Base-by-base conservation (phyloP, 2,329 filamentous ascomycete genomes). In the Aspergillus pseudonomiae region DNA sequence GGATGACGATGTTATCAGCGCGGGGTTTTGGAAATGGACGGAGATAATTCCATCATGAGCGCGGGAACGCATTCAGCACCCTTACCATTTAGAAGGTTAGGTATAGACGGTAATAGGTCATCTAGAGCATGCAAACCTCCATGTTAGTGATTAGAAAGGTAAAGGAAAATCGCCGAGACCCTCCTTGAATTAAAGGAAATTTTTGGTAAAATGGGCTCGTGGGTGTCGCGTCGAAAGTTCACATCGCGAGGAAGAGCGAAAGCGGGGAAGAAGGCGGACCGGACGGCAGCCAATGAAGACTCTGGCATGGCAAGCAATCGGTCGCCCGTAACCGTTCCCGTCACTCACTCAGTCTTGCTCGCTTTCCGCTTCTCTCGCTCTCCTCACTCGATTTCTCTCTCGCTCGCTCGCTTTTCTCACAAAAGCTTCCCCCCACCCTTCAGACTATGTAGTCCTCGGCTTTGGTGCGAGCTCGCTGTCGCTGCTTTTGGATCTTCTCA, bases 371-470 rank as follows among this genome's bases (percentile, higher is more conserved):
- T 61, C 66, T 65, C 66, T 60, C 68, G 63, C 62, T 70, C 68
- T 64, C 65, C 65, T 77, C 74, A 19, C 41, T 62, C 65, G 65
- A 65, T 70, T 69, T 66, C 73, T 72, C 67, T 70, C 74, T 65
- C 71, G 69, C 69, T 64, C 68, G 72, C 77, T 71, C 69, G 68
- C 70, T 68, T 66, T 70, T 67, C 69, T 72, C 74, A 71, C 72
- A 68, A 55, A 55, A 55, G 21, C 64, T 63, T n/a, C 39, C 69
- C 65, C 74, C 73, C 71, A 75, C 74, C 71, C 69, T 67, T 60
- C 73, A 67, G 72, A 78, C 74, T 79, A 79, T 79, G 77, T 79
- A 78, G 77, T 73, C 74, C 67, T 73, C 68, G 69, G 72, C 72
- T 73, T 68, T 72, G 63, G 56, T 66, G 68, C 65, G 71, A 73